Percentiles rank a stretch among this genome's conserved stretches.
Conservation (phyloP, 345 rosid species). For the Citrus medica region DNA sequence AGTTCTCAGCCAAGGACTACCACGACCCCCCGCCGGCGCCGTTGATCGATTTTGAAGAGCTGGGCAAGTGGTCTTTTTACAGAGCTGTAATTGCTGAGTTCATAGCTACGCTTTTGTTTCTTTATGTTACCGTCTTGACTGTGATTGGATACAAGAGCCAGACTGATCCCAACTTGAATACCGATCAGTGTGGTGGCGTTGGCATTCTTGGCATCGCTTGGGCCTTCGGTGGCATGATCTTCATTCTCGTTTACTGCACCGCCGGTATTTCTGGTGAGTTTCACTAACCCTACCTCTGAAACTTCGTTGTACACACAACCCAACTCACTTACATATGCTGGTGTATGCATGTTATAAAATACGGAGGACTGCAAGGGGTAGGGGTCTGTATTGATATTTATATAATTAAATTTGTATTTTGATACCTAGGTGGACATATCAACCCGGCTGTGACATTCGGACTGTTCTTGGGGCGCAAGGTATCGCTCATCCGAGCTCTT, state of each 20-base stretch:
- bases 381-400: too few species aligned
- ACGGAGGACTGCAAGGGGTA: too few species aligned
- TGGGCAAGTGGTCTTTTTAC: constrained; percentile 67
- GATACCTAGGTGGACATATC: constrained; percentile 49
- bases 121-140: constrained; percentile 66
- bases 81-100: constrained; percentile 82
- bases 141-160: constrained; percentile 79
- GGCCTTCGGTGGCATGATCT: constrained; percentile 98
- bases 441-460: constrained; percentile 67
- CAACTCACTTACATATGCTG: too few species aligned
- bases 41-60: constrained; percentile 54
- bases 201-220: constrained; percentile 90
- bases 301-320: neutral
- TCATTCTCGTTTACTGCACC: constrained; percentile 89
- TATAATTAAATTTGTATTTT: too few species aligned
- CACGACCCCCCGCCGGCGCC: constrained; percentile 75
- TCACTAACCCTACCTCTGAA: too few species aligned
- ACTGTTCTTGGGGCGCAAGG: constrained; percentile 47
- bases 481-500: constrained; percentile 47
- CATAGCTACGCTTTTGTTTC: constrained; percentile 78
- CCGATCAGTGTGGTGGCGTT: constrained; percentile 62
- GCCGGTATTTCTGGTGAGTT: constrained; percentile 82
- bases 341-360: too few species aligned
- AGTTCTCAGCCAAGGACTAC: constrained; percentile 57
- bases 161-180: constrained; percentile 21